phyloP scores from a whole-genome alignment of 179 eudicot genomes.

The Corrigiola litoralis region DNA sequence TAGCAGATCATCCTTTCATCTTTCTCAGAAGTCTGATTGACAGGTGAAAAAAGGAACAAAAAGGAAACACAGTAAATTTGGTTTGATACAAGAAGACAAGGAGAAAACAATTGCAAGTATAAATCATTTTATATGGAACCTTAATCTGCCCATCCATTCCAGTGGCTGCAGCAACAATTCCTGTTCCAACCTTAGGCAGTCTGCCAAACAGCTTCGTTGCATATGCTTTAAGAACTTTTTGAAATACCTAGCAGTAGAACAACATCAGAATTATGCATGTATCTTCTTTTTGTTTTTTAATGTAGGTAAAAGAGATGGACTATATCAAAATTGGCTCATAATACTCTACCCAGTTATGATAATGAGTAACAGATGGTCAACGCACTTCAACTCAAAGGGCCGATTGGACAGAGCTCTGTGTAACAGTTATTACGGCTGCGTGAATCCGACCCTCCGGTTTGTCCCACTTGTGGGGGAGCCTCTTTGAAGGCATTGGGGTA shows the following conservation, averaged over 20 bases:
- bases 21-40: slow-evolving; percentile 82
- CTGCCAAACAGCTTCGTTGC: slow-evolving; percentile 81
- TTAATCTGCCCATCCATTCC: slow-evolving; percentile 99
- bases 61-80: background rate
- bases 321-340: too few relatives aligned
- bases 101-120: background rate
- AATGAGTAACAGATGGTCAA: too few relatives aligned
- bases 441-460: too few relatives aligned
- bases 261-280: slow-evolving; percentile 10
- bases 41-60: slow-evolving; percentile 2
- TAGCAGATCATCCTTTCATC: slow-evolving; percentile 92
- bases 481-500: too few relatives aligned
- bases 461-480: too few relatives aligned
- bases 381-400: too few relatives aligned
- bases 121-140: slow-evolving; percentile 32
- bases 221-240: slow-evolving; percentile 90
- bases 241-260: slow-evolving; percentile 58
- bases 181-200: slow-evolving; percentile 93
- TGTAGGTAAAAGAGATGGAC: background rate
- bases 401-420: too few relatives aligned
- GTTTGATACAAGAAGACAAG: background rate
- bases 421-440: too few relatives aligned
- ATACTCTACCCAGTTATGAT: too few relatives aligned
- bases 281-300: background rate
- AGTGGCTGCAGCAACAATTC: slow-evolving; percentile 98